These are phyloP conservation scores for Globisporangium orthogonon DNA, from an alignment of 352 stramenopile genomes.

Conservation along the genomic window DNA sequence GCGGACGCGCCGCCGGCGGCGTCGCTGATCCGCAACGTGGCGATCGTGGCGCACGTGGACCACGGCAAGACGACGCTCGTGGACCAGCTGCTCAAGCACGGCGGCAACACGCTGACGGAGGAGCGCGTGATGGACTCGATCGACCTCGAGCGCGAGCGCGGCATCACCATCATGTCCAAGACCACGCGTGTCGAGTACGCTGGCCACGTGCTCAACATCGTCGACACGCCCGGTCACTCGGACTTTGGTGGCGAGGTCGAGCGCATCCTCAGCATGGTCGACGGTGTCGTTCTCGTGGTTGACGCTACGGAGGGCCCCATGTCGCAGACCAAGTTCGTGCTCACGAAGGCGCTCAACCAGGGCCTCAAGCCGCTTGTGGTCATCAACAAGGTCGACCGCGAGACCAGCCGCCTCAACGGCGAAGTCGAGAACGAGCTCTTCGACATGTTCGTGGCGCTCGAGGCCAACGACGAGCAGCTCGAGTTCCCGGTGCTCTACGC, in stretches of 20 bases:
- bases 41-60: slow-evolving; percentile 95
- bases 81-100: slow-evolving; percentile 96
- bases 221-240: slow-evolving; percentile 97
- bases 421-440: slow-evolving; percentile 97
- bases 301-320: slow-evolving; percentile 96
- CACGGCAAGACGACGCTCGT: slow-evolving; percentile 99
- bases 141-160: slow-evolving; percentile 96
- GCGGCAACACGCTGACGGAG: slow-evolving; percentile 78
- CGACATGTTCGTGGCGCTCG: slow-evolving; percentile 95
- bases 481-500: slow-evolving; percentile 97
- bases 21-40: slow-evolving; percentile 82
- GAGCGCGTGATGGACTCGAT: slow-evolving; percentile 98
- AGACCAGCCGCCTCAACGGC: slow-evolving; percentile 85
- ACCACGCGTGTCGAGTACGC: slow-evolving; percentile 94
- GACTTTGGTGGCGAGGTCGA: slow-evolving; percentile 99
- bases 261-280: slow-evolving; percentile 95
- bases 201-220: slow-evolving; percentile 94
- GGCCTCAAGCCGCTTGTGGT: slow-evolving; percentile 94
- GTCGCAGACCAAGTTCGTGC: slow-evolving; percentile 98
- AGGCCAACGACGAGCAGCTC: slow-evolving; percentile 93
- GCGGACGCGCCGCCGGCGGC: slow-evolving; percentile 5
- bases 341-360: slow-evolving; percentile 93
- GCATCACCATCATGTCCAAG: slow-evolving; percentile 99
- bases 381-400: slow-evolving; percentile 98
- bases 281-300: slow-evolving; percentile 96